These are phyloP conservation scores for Termitomyces sp. DNA, from an alignment of 768 basidiomycete species.

Conservation along the genomic window DNA sequence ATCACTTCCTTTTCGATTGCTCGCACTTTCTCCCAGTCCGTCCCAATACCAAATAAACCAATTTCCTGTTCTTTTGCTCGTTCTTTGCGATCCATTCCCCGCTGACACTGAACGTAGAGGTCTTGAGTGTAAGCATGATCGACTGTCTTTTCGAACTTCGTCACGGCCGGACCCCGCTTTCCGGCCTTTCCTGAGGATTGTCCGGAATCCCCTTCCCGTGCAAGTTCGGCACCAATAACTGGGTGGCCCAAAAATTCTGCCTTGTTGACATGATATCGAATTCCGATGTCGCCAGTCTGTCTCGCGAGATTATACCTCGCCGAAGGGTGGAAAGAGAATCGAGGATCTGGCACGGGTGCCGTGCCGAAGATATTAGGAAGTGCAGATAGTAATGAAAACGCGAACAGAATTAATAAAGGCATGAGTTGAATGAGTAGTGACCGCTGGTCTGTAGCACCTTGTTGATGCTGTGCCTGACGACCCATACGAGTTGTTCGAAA, in stretches of 20 bases:
- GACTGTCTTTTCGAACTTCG: constrained; percentile 69
- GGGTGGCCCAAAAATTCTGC: constrained; percentile 75
- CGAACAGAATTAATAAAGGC: constrained; percentile 79
- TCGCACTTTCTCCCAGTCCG: constrained; percentile 87
- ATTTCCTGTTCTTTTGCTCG: constrained; percentile 69
- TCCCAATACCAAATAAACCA: constrained; percentile 88
- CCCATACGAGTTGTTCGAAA: constrained; percentile 68
- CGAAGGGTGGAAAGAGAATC: constrained; percentile 63
- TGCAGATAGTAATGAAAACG: constrained; percentile 77
- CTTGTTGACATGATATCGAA: constrained; percentile 82
- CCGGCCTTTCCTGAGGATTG: constrained; percentile 20
- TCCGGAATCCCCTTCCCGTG: constrained; percentile 35
- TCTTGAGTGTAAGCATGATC: constrained; percentile 72
- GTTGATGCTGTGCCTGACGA: constrained; percentile 27
- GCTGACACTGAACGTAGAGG: constrained; percentile 67
- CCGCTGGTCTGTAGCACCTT: constrained; percentile 40
- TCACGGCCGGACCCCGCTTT: constrained; percentile 35
- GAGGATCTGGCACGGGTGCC: constrained; percentile 68
- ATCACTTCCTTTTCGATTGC: constrained; percentile 65
- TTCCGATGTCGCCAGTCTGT: constrained; percentile 60
- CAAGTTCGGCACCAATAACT: constrained; percentile 64
- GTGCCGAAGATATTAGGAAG: constrained; percentile 72
- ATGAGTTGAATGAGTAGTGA: constrained; percentile 71
- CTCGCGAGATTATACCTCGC: constrained; percentile 64
- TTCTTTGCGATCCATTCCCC: constrained; percentile 59